Conservation (phyloP, 768 basidiomycete genomes). For the Hericium coralloides region DNA sequence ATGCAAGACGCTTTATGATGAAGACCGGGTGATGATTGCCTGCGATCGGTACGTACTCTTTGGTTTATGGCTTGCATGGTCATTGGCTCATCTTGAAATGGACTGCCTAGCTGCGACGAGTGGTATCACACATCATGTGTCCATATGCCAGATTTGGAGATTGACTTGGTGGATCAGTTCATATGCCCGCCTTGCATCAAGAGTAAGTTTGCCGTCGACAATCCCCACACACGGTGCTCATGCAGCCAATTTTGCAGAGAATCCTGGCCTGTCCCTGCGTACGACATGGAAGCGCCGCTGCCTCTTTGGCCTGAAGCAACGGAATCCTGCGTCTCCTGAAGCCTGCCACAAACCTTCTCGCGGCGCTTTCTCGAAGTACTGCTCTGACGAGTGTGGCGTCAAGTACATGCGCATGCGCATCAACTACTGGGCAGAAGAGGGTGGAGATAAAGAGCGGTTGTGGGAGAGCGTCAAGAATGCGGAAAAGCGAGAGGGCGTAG, state of each 20-base stretch:
- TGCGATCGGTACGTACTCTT: constrained; percentile 65
- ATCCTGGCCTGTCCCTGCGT: constrained; percentile 46
- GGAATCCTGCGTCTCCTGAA: constrained; percentile 49
- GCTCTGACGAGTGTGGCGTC: constrained; percentile 81
- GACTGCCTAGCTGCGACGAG: constrained; percentile 68
- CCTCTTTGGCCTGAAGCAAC: constrained; percentile 56
- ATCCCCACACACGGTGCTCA: not conserved
- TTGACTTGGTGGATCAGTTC: constrained; percentile 89
- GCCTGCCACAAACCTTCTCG: constrained; percentile 78
- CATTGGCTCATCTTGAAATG: not conserved
- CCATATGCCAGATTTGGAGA: constrained; percentile 67
- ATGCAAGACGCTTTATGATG: constrained; percentile 81
- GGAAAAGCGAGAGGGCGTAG: constrained; percentile 62
- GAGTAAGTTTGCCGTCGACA: constrained; percentile 40
- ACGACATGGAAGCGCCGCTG: constrained; percentile 81
- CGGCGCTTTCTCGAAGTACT: constrained; percentile 83
- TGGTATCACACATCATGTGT: constrained; percentile 92
- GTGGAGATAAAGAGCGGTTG: constrained; percentile 52
- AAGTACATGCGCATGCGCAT: constrained; percentile 62
- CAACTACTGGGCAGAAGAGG: constrained; percentile 49
- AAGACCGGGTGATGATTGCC: constrained; percentile 86
- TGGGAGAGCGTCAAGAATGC: constrained; percentile 72
- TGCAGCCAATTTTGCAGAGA: constrained; percentile 32
- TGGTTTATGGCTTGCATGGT: not conserved
- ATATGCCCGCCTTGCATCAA: constrained; percentile 75